phyloP scores from a whole-genome alignment of 139 green algal genomes.

The Tetraselmis chui region DNA sequence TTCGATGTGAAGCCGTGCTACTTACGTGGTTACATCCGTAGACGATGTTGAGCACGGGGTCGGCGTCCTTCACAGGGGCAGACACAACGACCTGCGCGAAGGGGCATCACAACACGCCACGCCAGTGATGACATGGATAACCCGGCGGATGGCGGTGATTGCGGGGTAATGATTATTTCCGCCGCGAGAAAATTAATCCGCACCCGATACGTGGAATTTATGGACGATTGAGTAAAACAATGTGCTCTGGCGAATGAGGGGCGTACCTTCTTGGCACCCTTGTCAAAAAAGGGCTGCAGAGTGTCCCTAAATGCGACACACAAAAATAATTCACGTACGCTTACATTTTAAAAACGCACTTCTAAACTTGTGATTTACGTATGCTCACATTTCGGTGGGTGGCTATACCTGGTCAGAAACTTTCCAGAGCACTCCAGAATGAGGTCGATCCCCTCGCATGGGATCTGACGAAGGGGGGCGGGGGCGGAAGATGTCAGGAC shows the following conservation, averaged over 20 bases:
- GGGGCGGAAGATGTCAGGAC: too few species aligned
- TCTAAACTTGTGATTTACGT: too few species aligned
- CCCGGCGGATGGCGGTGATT: not conserved
- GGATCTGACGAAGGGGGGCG: too few species aligned
- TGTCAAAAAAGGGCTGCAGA: slow-evolving; percentile 66
- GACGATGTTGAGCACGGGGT: slow-evolving; percentile 74
- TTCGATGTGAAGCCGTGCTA: too few species aligned
- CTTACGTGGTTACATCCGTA: slow-evolving; percentile 65
- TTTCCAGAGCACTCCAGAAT: slow-evolving; percentile 64
- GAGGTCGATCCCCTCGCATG: slow-evolving; percentile 27
- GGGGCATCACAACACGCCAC: not conserved
- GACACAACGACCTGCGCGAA: slow-evolving; percentile 62
- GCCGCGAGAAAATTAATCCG: not conserved
- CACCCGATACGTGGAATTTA: too few species aligned
- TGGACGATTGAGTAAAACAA: too few species aligned
- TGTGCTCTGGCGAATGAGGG: not conserved
- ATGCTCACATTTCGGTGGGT: too few species aligned
- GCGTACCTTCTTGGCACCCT: slow-evolving; percentile 35
- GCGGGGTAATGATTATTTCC: not conserved
- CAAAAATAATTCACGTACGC: not conserved
- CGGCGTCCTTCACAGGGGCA: slow-evolving; percentile 73
- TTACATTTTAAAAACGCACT: not conserved
- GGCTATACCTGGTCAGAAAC: slow-evolving; percentile 49
- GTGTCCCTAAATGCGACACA: slow-evolving; percentile 5
- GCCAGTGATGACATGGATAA: not conserved